Conservation (phyloP, 306 rosid species). For the Leucaena leucocephala region DNA sequence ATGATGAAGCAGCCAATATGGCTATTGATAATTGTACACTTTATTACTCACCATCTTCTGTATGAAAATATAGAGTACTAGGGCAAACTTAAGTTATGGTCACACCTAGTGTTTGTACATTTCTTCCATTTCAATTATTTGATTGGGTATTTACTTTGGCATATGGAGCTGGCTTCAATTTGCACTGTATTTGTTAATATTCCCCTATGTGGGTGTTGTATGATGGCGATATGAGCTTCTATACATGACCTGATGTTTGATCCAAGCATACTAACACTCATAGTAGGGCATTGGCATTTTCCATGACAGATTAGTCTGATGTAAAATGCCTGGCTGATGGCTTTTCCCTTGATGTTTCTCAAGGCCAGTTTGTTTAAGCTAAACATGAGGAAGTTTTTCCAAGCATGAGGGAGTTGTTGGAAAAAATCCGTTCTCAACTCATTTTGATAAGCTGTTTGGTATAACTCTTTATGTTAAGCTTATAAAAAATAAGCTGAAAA, state of each 20-base stretch:
- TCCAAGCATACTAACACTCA: background rate
- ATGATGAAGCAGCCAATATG: conserved; percentile 21
- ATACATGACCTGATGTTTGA: background rate
- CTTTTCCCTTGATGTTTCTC: background rate
- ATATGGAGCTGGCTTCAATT: conserved; percentile 21
- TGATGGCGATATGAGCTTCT: background rate
- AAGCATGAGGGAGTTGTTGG: background rate
- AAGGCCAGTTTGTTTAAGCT: background rate
- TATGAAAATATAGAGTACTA: conserved; percentile 1
- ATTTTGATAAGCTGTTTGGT: no score
- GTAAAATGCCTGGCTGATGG: background rate
- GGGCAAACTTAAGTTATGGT: conserved; percentile 8
- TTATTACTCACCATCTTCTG: conserved; percentile 14
- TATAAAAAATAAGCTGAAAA: no score
- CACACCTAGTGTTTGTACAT: background rate
- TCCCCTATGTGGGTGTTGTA: conserved; percentile 1
- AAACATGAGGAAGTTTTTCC: background rate
- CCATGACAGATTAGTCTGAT: background rate
- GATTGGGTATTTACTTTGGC: conserved; percentile 10
- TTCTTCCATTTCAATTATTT: background rate
- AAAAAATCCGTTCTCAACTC: no score
- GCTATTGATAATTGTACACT: conserved; percentile 22
- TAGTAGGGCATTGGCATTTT: background rate
- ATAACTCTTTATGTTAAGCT: no score
- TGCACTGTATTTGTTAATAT: background rate